Evolutionary conservation across 2,329 filamentous ascomycete species (phyloP).

Genomic region (Nannizziopsis arthrosporioides): DNA sequence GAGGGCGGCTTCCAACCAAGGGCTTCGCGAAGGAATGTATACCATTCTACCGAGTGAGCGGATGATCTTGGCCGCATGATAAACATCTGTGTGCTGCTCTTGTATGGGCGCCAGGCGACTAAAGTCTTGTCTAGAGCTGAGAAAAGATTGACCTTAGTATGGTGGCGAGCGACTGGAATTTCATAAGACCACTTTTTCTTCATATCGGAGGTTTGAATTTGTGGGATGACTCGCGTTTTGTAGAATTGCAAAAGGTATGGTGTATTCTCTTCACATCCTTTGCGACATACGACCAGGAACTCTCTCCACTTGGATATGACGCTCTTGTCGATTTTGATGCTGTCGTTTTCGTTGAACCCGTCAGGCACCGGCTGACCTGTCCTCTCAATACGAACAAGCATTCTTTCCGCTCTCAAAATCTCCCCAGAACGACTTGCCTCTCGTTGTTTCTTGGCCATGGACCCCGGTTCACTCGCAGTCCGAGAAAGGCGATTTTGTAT

Average conservation of each 20-base stretch:
- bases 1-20: slow-evolving; percentile 48
- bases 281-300: slow-evolving; percentile 50
- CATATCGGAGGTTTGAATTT: slow-evolving; percentile 42
- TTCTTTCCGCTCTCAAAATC: slow-evolving; percentile 56
- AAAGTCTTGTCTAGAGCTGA: slow-evolving; percentile 57
- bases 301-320: slow-evolving; percentile 55
- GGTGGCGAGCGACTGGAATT: slow-evolving; percentile 31
- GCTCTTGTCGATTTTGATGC: slow-evolving; percentile 46
- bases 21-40: slow-evolving; percentile 50
- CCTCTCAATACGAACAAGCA: slow-evolving; percentile 53
- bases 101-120: slow-evolving; percentile 48
- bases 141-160: slow-evolving; percentile 50
- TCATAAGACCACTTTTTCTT: slow-evolving; percentile 47
- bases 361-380: slow-evolving; percentile 42
- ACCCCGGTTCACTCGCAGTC: slow-evolving; percentile 11
- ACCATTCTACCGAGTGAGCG: slow-evolving; percentile 56
- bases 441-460: slow-evolving; percentile 14
- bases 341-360: slow-evolving; percentile 54
- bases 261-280: slow-evolving; percentile 43
- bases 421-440: slow-evolving; percentile 34
- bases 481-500: slow-evolving; percentile 28
- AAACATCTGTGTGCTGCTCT: slow-evolving; percentile 46
- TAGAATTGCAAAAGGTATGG: slow-evolving; percentile 50
- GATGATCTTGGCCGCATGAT: slow-evolving; percentile 52
- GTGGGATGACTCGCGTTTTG: slow-evolving; percentile 52